phyloP scores from a whole-genome alignment of 2,329 filamentous ascomycete genomes.

The Colletotrichum phormii region DNA sequence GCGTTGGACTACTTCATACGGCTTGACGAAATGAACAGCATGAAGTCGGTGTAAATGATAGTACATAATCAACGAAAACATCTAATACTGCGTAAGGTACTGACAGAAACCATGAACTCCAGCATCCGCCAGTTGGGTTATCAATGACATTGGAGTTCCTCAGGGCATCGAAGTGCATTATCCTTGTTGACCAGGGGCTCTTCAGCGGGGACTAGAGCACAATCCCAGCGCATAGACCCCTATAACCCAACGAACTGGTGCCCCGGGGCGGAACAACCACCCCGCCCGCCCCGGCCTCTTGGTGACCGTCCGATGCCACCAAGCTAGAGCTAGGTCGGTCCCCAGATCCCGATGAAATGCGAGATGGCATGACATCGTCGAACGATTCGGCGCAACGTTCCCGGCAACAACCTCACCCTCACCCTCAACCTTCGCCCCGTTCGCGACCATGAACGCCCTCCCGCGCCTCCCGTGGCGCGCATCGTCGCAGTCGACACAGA shows the following conservation, averaged over 20 bases:
- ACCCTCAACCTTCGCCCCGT: neutral
- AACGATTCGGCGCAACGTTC: neutral
- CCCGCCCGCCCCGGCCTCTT: conserved; percentile 8
- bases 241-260: neutral
- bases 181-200: neutral
- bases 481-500: conserved; percentile 40
- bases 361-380: conserved; percentile 20
- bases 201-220: conserved; percentile 5
- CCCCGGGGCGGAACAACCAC: conserved; percentile 29
- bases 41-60: neutral
- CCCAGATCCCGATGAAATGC: conserved; percentile 14
- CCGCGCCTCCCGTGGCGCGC: conserved; percentile 50
- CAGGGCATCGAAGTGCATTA: neutral
- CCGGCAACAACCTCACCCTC: neutral
- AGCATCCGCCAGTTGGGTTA: neutral
- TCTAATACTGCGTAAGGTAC: neutral
- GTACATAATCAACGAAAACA: neutral
- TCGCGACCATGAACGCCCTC: conserved; percentile 52
- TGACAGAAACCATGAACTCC: neutral
- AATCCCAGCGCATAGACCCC: conserved; percentile 4
- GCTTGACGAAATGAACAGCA: neutral
- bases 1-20: neutral
- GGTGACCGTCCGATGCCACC: conserved; percentile 1
- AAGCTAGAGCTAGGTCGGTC: neutral
- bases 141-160: neutral